phyloP scores from a whole-genome alignment of 345 rosid species.

The Nephelium lappaceum region DNA sequence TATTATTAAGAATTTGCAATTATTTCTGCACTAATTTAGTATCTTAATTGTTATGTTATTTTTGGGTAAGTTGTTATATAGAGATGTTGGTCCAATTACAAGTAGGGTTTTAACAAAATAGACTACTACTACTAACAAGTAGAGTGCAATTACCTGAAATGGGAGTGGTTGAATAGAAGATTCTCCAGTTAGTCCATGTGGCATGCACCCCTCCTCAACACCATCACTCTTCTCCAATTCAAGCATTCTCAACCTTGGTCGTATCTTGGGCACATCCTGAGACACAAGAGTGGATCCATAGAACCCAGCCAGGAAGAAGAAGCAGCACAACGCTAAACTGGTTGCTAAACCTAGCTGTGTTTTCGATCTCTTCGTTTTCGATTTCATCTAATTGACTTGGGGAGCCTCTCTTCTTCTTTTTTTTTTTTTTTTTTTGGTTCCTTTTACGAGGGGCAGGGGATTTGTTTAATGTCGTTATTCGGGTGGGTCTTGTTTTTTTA shows the following conservation, averaged over 20 bases:
- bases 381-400: slow-evolving; percentile 47
- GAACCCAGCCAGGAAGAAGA: slow-evolving; percentile 73
- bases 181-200: slow-evolving; percentile 71
- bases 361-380: slow-evolving; percentile 56
- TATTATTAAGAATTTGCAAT: neutral
- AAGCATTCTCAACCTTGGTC: slow-evolving; percentile 58
- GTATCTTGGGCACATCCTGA: slow-evolving; percentile 59
- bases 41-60: too few species aligned
- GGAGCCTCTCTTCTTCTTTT: neutral
- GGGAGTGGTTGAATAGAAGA: slow-evolving; percentile 58
- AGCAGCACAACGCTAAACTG: slow-evolving; percentile 43
- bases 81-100: too few species aligned
- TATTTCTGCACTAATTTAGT: neutral
- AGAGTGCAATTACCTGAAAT: slow-evolving; percentile 55
- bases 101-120: too few species aligned
- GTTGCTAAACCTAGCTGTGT: slow-evolving; percentile 55
- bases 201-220: slow-evolving; percentile 38
- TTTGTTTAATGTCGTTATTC: neutral
- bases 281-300: slow-evolving; percentile 55
- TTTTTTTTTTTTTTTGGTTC: neutral
- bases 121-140: too few species aligned
- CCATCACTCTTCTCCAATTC: slow-evolving; percentile 37
- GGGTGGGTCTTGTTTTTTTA: too few species aligned
- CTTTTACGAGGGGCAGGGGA: too few species aligned
- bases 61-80: too few species aligned